Evolutionary conservation across 306 rosid genomes (phyloP), one percentile per base, ranked within the genome.

Genomic region (Abrus precatorius): DNA sequence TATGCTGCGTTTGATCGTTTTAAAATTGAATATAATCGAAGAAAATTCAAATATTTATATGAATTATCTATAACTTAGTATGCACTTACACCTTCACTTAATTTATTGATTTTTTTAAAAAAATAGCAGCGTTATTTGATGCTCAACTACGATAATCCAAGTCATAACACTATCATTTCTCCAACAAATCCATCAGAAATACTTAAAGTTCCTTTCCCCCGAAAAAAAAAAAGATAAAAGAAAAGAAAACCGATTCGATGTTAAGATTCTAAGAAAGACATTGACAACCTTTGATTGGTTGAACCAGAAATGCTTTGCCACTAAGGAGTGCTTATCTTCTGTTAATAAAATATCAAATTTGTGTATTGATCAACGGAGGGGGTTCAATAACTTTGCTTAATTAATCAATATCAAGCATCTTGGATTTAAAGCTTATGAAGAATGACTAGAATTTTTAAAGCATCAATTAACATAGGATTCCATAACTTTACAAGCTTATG

Each of bases 401-500:
- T 81, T 73, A 77, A 85, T 82, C 70, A 85, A 80, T 76, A 64
- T 10, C 44, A 79, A 48, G 54, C 56, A 40, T 36, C 80, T 20
- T 28, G 64, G 62, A 72, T 77, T 76, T 8, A 69, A 82, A 71
- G 52, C 54, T 54, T 55, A 47, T 54, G 3, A 81, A 34, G 75
- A 65, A 68, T 56, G 50, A 61, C 48, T 73, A 67, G 2, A 61
- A 72, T 10, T 52, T 62, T 55, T 32, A 52, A 63, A 82, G 78
- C 13, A 80, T 61, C 71, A 80, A 68, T 56, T 85, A 54, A 87
- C 97, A 94, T 94, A 80, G 97, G 98, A 94, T 94, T 88, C 98
- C 94, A 61, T 80, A 89, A 83, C 93, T 88, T 94, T 89, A 70
- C 32, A 71, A 84, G 87, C 70, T 27, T 72, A 80, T 55, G 40